A percentile compares a stretch with the other conserved stretches of the same genome.
These are phyloP conservation scores for Asterophora lycoperdoides DNA, from an alignment of 768 basidiomycete genomes.

Conservation along the genomic window DNA sequence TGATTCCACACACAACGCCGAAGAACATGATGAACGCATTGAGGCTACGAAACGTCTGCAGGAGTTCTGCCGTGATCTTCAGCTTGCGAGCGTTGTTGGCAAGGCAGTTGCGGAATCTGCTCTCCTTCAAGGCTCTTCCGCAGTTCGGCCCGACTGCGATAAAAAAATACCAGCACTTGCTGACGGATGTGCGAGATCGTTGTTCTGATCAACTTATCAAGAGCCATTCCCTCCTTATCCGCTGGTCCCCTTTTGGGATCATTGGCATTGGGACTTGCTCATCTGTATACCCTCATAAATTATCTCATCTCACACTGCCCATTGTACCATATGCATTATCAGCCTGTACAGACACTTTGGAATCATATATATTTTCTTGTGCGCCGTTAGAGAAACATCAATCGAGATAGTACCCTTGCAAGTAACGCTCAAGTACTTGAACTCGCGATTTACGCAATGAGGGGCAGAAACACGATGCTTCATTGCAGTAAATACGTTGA, in stretches of 20 bases:
- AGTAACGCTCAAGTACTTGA: too few species aligned
- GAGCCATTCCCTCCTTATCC: too few species aligned
- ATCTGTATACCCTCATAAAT: conserved; percentile 8
- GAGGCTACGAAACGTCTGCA: conserved; percentile 43
- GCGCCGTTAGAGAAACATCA: too few species aligned
- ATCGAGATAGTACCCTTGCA: too few species aligned
- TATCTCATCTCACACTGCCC: conserved; percentile 1
- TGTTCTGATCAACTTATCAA: background rate
- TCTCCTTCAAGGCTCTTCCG: conserved; percentile 7
- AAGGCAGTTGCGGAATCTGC: conserved; percentile 17
- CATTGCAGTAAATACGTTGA: too few species aligned
- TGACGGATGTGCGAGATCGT: conserved; percentile 3
- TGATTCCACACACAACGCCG: conserved; percentile 25
- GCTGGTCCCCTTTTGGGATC: background rate
- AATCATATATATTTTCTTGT: background rate
- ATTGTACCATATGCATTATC: conserved; percentile 11
- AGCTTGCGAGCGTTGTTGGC: conserved; percentile 34
- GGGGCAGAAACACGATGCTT: too few species aligned
- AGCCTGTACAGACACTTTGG: background rate
- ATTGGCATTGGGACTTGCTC: conserved; percentile 3
- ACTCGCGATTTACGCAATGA: too few species aligned
- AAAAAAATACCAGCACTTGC: conserved; percentile 1
- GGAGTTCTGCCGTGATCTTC: conserved; percentile 47
- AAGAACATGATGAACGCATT: conserved; percentile 35
- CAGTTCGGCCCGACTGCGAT: conserved; percentile 3